phyloP scores from a whole-genome alignment of 306 rosid species.

The Delonix regia region DNA sequence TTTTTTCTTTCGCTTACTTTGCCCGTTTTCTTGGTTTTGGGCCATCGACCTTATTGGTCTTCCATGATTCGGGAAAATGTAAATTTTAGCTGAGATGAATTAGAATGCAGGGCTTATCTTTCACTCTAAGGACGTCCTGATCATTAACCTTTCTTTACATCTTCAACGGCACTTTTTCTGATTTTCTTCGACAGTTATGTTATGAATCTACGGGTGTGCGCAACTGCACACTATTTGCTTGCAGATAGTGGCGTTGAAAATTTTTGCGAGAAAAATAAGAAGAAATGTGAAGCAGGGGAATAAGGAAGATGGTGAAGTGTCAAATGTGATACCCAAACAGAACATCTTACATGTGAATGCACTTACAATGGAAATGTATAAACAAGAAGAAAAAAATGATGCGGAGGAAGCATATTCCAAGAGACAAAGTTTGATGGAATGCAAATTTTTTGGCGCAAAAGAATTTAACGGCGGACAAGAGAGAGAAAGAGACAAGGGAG shows the following conservation, averaged over 20 bases:
- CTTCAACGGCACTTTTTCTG: not conserved
- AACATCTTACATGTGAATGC: not conserved
- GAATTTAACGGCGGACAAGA: no score
- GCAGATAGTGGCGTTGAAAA: not conserved
- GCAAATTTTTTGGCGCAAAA: no score
- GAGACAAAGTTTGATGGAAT: no score
- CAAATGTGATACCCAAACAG: not conserved
- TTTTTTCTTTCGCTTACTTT: not conserved
- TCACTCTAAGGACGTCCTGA: conserved; percentile 22
- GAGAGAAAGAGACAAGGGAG: no score
- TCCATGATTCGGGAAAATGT: conserved; percentile 55
- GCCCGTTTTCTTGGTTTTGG: conserved; percentile 24
- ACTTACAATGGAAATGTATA: not conserved
- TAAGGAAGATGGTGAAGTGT: not conserved
- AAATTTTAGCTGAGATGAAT: conserved; percentile 47
- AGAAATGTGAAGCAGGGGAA: not conserved
- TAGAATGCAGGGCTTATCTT: conserved; percentile 27
- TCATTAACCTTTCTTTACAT: not conserved
- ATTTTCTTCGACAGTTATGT: not conserved
- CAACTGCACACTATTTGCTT: not conserved
- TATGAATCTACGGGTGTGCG: not conserved
- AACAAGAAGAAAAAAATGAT: no score
- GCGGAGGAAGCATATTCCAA: no score
- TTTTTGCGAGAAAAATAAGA: not conserved
- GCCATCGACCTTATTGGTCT: conserved; percentile 21